phyloP scores from a whole-genome alignment of 768 basidiomycete genomes.

The Suillus plorans region DNA sequence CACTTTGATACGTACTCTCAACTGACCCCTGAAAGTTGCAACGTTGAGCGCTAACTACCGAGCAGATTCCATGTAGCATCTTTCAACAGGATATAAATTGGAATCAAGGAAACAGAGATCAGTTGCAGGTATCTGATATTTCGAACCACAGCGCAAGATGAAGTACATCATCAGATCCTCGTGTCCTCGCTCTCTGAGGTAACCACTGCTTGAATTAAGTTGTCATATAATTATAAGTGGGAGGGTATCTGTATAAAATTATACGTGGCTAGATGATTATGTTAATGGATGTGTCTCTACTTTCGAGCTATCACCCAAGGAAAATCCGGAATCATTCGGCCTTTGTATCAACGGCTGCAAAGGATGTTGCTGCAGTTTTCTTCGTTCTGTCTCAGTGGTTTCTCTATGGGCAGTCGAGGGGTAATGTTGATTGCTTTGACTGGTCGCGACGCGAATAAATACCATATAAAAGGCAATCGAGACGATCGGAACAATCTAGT shows the following conservation, averaged over 20 bases:
- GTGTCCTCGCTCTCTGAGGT: neutral
- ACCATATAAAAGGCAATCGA: neutral
- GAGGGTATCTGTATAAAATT: neutral
- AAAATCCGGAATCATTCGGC: neutral
- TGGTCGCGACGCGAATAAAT: neutral
- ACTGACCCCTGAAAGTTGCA: conserved; percentile 21
- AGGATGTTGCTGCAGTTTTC: neutral
- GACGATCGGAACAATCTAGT: neutral
- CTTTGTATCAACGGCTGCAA: neutral
- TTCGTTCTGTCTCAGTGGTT: neutral
- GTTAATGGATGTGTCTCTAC: neutral
- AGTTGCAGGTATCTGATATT: neutral
- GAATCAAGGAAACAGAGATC: neutral
- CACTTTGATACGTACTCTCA: conserved; percentile 37
- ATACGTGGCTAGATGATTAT: neutral
- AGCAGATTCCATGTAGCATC: neutral
- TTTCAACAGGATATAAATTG: neutral
- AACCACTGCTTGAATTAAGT: neutral
- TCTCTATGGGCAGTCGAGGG: neutral
- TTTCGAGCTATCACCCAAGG: neutral
- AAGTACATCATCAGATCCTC: neutral
- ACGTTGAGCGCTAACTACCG: neutral
- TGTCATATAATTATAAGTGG: neutral
- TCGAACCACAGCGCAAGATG: neutral
- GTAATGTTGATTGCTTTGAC: neutral